These are phyloP conservation scores for Chlamydomonas incerta DNA, from an alignment of 139 green algal species.

Conservation along the genomic window DNA sequence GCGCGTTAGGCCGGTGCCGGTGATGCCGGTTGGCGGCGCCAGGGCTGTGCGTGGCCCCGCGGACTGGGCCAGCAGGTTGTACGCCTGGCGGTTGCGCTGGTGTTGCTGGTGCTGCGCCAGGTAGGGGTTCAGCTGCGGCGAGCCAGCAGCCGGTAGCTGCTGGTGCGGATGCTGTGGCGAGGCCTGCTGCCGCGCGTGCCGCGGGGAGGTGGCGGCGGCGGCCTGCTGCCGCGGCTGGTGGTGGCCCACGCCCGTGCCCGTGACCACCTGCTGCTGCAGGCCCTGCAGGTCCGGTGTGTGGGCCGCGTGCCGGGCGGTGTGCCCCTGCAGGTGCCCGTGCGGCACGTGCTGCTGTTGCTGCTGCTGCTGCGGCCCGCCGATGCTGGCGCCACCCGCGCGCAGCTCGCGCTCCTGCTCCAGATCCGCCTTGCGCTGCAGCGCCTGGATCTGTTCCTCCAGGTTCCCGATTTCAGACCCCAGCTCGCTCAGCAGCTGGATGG, in stretches of 20 bases:
- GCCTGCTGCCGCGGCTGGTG: no score
- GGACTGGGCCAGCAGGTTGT: neutral
- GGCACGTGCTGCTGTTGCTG: neutral
- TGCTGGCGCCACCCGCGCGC: neutral
- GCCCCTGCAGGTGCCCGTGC: neutral
- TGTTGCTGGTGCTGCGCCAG: no score
- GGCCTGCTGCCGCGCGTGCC: no score
- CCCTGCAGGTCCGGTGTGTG: no score
- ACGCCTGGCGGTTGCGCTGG: neutral
- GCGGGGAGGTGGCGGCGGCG: no score
- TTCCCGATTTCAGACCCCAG: constrained; percentile 22
- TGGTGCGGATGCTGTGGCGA: neutral
- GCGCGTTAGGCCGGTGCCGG: neutral
- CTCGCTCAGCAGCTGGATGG: constrained; percentile 16
- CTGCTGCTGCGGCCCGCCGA: neutral
- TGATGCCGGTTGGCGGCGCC: constrained; percentile 1
- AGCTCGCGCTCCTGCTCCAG: neutral
- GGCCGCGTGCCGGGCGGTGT: neutral
- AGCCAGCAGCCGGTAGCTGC: neutral
- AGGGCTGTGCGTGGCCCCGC: neutral
- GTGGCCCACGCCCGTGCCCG: no score
- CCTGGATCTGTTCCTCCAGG: constrained; percentile 25
- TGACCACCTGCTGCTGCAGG: no score
- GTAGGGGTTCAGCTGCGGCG: neutral
- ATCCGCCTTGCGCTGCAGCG: constrained; percentile 5